phyloP scores from a whole-genome alignment of 2,329 filamentous ascomycete species.

The Truncatella angustata region DNA sequence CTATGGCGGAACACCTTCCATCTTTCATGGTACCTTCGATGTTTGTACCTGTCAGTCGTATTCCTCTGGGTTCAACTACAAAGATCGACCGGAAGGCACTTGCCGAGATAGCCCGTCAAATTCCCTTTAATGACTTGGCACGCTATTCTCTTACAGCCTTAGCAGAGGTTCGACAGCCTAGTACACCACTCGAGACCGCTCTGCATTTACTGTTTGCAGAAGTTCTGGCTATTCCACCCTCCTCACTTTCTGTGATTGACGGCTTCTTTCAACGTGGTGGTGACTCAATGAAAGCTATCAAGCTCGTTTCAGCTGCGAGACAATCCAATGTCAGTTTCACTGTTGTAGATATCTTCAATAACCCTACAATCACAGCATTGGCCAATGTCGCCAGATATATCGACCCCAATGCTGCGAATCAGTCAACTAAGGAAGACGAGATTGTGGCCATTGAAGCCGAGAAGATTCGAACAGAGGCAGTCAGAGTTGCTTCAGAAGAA shows the following conservation, averaged over 20 bases:
- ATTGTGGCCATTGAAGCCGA: not conserved
- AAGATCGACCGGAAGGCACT: slow-evolving; percentile 4
- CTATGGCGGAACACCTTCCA: slow-evolving; percentile 2
- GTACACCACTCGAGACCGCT: not conserved
- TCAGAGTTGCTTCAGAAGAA: not conserved
- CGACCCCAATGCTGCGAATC: not conserved
- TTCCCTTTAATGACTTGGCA: slow-evolving; percentile 2
- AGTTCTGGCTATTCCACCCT: slow-evolving; percentile 23
- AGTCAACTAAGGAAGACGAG: not conserved
- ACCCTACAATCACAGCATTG: slow-evolving; percentile 24
- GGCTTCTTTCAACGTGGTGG: slow-evolving; percentile 38
- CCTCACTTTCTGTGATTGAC: slow-evolving; percentile 29
- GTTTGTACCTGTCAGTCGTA: slow-evolving; percentile 1
- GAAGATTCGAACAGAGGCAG: not conserved
- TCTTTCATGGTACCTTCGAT: slow-evolving; percentile 7
- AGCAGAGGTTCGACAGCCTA: slow-evolving; percentile 5
- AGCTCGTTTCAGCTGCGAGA: slow-evolving; percentile 38
- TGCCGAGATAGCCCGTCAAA: slow-evolving; percentile 7
- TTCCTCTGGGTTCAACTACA: not conserved
- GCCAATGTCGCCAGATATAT: slow-evolving; percentile 6
- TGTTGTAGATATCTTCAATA: slow-evolving; percentile 47
- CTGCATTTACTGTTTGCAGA: slow-evolving; percentile 22
- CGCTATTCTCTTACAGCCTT: slow-evolving; percentile 8
- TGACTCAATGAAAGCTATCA: slow-evolving; percentile 32
- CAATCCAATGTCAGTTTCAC: slow-evolving; percentile 38